phyloP scores from a whole-genome alignment of 2,329 filamentous ascomycete genomes.

The Cordyceps militaris region DNA sequence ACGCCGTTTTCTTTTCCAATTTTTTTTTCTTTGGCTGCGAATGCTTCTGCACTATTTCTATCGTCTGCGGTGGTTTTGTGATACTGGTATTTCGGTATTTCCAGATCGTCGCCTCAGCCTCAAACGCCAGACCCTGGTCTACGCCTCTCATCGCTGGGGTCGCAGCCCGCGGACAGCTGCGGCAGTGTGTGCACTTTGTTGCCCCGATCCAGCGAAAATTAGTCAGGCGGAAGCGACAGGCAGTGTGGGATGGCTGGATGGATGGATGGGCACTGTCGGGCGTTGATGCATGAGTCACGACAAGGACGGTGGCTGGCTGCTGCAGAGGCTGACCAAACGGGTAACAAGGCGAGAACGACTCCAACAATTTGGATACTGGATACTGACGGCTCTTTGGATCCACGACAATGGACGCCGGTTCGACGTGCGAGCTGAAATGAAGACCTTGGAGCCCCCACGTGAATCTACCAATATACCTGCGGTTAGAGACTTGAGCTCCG shows the following conservation, averaged over 20 bases:
- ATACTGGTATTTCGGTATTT: too few relatives aligned
- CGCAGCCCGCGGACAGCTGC: background rate
- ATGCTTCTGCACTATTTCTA: too few relatives aligned
- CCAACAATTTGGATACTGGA: background rate
- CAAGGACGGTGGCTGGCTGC: background rate
- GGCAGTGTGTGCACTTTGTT: background rate
- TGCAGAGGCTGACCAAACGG: background rate
- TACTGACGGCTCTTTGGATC: background rate
- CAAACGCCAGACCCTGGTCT: background rate
- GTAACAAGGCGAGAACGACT: background rate
- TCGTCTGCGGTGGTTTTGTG: too few relatives aligned
- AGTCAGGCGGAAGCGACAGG: background rate
- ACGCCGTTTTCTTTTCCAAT: background rate
- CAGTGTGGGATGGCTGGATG: background rate
- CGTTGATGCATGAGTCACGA: background rate
- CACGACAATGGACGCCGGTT: too few relatives aligned
- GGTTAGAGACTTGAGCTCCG: too few relatives aligned
- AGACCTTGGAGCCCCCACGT: too few relatives aligned
- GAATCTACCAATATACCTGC: too few relatives aligned
- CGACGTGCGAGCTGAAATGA: too few relatives aligned
- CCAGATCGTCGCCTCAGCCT: background rate
- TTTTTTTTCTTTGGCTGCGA: background rate
- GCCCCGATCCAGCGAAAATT: background rate
- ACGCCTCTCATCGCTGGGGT: background rate
- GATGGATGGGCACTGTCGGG: background rate